Evolutionary conservation across 352 stramenopile genomes (phyloP).

Genomic region (Phytophthora fragariaefolia): DNA sequence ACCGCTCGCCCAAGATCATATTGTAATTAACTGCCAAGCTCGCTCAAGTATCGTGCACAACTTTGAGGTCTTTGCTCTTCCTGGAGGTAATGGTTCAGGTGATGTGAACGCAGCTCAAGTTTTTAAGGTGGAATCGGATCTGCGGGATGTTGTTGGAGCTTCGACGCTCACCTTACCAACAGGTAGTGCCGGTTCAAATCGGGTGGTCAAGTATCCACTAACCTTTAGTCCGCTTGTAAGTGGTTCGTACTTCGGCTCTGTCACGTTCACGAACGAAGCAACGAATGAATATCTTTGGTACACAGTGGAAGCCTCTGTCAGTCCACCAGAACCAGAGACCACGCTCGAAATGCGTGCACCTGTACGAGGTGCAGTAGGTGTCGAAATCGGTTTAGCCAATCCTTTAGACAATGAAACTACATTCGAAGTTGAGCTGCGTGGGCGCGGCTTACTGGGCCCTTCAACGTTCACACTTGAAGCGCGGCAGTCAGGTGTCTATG

Average conservation of each 20-base stretch:
- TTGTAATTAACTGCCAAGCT: conserved; percentile 87
- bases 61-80: conserved; percentile 80
- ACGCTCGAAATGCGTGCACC: conserved; percentile 86
- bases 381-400: conserved; percentile 93
- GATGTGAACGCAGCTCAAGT: conserved; percentile 47
- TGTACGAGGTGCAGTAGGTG: conserved; percentile 83
- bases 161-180: conserved; percentile 56
- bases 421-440: conserved; percentile 89
- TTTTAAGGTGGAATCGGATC: conserved; percentile 92
- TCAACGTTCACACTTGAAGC: conserved; percentile 74
- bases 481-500: conserved; percentile 81
- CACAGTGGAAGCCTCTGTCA: conserved; percentile 91
- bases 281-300: conserved; percentile 93
- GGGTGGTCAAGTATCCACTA: conserved; percentile 72
- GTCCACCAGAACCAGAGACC: conserved; percentile 71
- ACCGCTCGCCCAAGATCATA: conserved; percentile 90
- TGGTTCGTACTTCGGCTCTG: conserved; percentile 91
- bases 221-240: conserved; percentile 90
- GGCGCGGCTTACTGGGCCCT: conserved; percentile 87
- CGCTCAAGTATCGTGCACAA: conserved; percentile 80
- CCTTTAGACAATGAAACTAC: conserved; percentile 83
- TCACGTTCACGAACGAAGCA: conserved; percentile 91
- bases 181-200: conserved; percentile 9
- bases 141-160: conserved; percentile 87
- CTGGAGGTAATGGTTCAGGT: conserved; percentile 24